Conservation (phyloP, 208 protist genomes). For the Crithidia fasciculata region DNA sequence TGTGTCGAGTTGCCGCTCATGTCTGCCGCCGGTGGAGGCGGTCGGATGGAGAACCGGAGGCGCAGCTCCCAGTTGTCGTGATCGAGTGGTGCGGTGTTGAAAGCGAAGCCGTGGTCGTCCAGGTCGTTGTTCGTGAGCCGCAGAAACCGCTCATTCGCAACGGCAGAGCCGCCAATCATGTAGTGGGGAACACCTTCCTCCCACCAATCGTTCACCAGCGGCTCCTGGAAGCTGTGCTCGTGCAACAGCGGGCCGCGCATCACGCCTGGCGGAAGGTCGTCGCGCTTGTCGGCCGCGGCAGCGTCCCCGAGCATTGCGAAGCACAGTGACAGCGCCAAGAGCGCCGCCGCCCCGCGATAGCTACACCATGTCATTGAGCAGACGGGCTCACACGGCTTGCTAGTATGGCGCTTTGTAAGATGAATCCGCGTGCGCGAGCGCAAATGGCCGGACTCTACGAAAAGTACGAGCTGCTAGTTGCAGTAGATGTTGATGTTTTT, state of each 20-base stretch:
- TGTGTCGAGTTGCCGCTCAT: constrained; percentile 17
- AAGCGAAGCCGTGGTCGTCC: constrained; percentile 78
- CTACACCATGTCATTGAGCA: background rate
- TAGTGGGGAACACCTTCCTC: constrained; percentile 87
- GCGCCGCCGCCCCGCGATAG: background rate
- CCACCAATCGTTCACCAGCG: constrained; percentile 89
- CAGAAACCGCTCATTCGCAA: constrained; percentile 83
- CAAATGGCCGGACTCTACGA: too few relatives aligned
- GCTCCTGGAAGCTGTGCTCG: constrained; percentile 78
- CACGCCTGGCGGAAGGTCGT: constrained; percentile 55
- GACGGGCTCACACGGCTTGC: too few relatives aligned
- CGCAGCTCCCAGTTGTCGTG: constrained; percentile 78
- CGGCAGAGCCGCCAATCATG: constrained; percentile 82
- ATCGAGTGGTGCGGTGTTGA: constrained; percentile 81
- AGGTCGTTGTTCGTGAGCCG: constrained; percentile 76
- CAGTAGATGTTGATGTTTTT: too few relatives aligned
- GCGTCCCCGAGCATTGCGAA: background rate
- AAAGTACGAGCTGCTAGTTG: too few relatives aligned
- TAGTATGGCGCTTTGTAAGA: too few relatives aligned
- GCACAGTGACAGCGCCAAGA: constrained; percentile 14
- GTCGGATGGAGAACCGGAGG: constrained; percentile 73
- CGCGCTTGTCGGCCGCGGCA: background rate
- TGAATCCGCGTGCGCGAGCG: too few relatives aligned
- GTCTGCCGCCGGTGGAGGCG: constrained; percentile 45
- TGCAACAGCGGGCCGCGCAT: constrained; percentile 70